Conservation (phyloP, 345 rosid species). For the Brassica cretica region DNA sequence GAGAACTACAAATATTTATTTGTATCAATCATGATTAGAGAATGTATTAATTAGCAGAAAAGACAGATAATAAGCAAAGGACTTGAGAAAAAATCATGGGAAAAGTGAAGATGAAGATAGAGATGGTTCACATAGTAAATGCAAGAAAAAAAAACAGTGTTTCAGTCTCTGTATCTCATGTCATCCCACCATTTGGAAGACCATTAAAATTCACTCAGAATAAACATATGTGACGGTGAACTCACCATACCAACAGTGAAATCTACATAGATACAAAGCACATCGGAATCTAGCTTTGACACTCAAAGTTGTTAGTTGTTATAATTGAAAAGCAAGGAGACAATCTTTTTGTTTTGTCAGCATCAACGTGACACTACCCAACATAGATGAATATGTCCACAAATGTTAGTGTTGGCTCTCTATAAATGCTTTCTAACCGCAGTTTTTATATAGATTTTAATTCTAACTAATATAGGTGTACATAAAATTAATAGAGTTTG, state of each 20-base stretch:
- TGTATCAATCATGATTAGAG: background rate
- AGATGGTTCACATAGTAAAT: constrained; percentile 6
- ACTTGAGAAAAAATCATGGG: background rate
- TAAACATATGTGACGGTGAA: constrained; percentile 20
- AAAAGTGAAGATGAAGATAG: background rate
- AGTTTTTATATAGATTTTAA: too few species aligned
- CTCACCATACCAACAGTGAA: constrained; percentile 10
- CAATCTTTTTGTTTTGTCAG: background rate
- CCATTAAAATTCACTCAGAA: constrained; percentile 21
- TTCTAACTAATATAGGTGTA: background rate
- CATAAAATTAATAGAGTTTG: background rate
- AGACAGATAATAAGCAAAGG: background rate
- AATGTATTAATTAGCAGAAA: background rate
- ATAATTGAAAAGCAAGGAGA: background rate
- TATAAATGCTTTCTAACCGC: too few species aligned
- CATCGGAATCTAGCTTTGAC: background rate
- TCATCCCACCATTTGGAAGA: constrained; percentile 6
- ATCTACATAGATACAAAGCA: constrained; percentile 22
- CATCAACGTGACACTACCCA: background rate
- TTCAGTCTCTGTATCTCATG: background rate
- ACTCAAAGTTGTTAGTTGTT: background rate
- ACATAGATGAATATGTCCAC: background rate
- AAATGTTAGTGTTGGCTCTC: background rate
- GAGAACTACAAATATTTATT: background rate
- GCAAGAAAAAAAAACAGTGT: background rate